Evolutionary conservation across 2,329 filamentous ascomycete genomes (phyloP).

Genomic region (Drechslerella coelobrocha): DNA sequence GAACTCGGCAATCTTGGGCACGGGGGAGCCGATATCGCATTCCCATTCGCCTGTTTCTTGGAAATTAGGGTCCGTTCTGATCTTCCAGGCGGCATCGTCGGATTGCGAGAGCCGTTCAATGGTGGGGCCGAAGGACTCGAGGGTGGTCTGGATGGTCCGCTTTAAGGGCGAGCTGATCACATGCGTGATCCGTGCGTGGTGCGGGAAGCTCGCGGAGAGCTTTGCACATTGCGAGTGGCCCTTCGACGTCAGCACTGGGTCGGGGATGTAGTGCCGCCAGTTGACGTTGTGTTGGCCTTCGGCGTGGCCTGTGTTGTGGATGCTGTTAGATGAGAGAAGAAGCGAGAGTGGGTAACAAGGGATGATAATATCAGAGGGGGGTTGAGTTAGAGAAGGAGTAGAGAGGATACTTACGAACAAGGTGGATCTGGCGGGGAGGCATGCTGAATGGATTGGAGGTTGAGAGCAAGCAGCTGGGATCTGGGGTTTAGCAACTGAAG

Average conservation of each 20-base stretch:
- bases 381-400: background rate
- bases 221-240: constrained; percentile 52
- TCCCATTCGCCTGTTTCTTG: constrained; percentile 56
- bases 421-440: constrained; percentile 33
- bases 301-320: constrained; percentile 48
- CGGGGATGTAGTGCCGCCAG: constrained; percentile 49
- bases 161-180: constrained; percentile 56
- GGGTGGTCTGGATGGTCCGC: constrained; percentile 57
- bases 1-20: constrained; percentile 1
- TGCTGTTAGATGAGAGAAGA: background rate
- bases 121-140: constrained; percentile 54
- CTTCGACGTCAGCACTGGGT: constrained; percentile 52
- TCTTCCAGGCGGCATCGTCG: constrained; percentile 50
- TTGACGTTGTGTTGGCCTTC: constrained; percentile 53
- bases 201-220: constrained; percentile 49
- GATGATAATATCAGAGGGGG: too few relatives aligned
- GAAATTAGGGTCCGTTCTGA: constrained; percentile 55
- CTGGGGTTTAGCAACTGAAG: background rate
- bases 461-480: background rate
- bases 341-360: too few relatives aligned
- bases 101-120: constrained; percentile 50
- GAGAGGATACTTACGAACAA: constrained; percentile 32
- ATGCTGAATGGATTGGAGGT: constrained; percentile 8
- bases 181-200: constrained; percentile 51
- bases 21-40: constrained; percentile 57